Conservation (phyloP, 2,329 filamentous ascomycete genomes). For the Parasarocladium wereldwijsianum region DNA sequence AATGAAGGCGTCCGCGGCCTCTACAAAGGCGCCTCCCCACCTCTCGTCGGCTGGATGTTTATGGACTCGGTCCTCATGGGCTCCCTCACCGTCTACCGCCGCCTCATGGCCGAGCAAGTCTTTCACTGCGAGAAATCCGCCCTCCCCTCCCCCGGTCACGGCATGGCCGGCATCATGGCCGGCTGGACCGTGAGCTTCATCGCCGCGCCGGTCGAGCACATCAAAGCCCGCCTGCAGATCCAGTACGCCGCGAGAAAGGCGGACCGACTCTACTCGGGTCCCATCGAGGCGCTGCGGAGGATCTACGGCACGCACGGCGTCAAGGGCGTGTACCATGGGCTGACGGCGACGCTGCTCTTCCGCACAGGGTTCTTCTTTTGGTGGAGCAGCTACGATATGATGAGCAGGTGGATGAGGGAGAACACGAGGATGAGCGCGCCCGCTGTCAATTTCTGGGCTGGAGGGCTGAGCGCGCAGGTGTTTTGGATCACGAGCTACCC, state of each 20-base stretch:
- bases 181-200: slow-evolving; percentile 86
- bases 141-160: slow-evolving; percentile 69
- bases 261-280: slow-evolving; percentile 69
- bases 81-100: slow-evolving; percentile 78
- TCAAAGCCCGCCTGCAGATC: slow-evolving; percentile 87
- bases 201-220: slow-evolving; percentile 84
- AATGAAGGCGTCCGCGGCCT: slow-evolving; percentile 75
- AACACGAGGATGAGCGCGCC: slow-evolving; percentile 61
- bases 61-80: slow-evolving; percentile 92
- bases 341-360: slow-evolving; percentile 76
- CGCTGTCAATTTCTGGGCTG: slow-evolving; percentile 92
- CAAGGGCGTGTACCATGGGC: slow-evolving; percentile 69
- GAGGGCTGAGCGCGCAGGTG: slow-evolving; percentile 79
- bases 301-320: slow-evolving; percentile 60
- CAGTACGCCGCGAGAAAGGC: slow-evolving; percentile 76
- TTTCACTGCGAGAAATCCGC: slow-evolving; percentile 41
- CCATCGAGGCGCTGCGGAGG: slow-evolving; percentile 68
- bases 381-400: slow-evolving; percentile 90
- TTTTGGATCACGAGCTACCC: slow-evolving; percentile 94
- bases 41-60: slow-evolving; percentile 93
- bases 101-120: slow-evolving; percentile 65
- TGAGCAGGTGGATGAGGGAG: slow-evolving; percentile 52
- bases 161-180: slow-evolving; percentile 72
- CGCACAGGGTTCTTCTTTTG: slow-evolving; percentile 92
- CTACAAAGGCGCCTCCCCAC: slow-evolving; percentile 90